Evolutionary conservation across 768 basidiomycete genomes (phyloP).

Genomic region (Lactarius psammicola): DNA sequence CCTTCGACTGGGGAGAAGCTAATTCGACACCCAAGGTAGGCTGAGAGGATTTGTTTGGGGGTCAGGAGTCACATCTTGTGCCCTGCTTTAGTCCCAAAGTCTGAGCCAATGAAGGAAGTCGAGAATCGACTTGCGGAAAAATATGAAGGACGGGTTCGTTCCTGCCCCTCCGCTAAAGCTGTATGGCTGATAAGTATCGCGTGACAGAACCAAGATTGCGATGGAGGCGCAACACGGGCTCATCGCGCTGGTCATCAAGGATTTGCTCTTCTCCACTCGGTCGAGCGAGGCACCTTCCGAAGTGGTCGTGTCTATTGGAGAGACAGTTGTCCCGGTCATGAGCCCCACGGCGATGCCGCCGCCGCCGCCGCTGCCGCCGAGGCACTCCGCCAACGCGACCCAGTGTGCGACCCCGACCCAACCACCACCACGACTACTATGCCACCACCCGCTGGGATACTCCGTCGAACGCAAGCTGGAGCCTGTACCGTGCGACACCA

Average conservation of each 20-base stretch:
- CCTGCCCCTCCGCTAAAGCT: background rate
- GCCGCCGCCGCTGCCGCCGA: no score
- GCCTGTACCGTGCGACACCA: no score
- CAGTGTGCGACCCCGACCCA: no score
- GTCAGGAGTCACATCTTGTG: background rate
- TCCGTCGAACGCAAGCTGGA: no score
- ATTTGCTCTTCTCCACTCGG: conserved; percentile 75
- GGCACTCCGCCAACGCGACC: no score
- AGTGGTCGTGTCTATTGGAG: conserved; percentile 13
- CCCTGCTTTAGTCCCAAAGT: conserved; percentile 35
- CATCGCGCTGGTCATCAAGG: conserved; percentile 90
- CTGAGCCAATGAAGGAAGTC: conserved; percentile 75
- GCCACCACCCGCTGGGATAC: no score
- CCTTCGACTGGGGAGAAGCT: conserved; percentile 50
- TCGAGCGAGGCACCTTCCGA: conserved; percentile 33
- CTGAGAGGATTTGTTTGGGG: background rate
- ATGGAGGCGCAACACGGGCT: conserved; percentile 92
- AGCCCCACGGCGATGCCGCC: no score
- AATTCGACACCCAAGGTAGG: conserved; percentile 48
- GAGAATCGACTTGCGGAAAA: conserved; percentile 84
- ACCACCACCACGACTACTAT: no score
- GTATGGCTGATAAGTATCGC: background rate
- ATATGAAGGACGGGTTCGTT: conserved; percentile 77
- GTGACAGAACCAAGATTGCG: conserved; percentile 76
- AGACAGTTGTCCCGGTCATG: no score